Base-by-base conservation (phyloP, 2,329 filamentous ascomycete genomes). In the Aspergillus neotritici region DNA sequence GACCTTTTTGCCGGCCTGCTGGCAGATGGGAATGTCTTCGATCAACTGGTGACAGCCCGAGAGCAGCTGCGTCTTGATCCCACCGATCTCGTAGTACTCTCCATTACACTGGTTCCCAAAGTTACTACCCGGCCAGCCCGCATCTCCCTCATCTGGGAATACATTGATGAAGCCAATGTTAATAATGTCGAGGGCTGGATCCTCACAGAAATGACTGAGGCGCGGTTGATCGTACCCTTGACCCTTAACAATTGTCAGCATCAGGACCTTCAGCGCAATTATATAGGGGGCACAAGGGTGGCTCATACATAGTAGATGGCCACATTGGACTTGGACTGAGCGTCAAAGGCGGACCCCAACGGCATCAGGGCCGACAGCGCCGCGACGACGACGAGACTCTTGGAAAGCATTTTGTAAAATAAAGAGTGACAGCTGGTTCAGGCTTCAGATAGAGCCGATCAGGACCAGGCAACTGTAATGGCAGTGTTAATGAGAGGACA, bases 71-170 rank as follows among this genome's bases (percentile, higher is more conserved):
- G 72, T 73, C 12, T 52, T 50, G 1, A 56, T 48, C 31, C 66
- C 67, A 8, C 63, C 60, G 42, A 67, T 57, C 16, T 55, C 55
- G 53, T 69, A 76, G 6, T 59, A 60, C 11, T 52, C 46, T 6
- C 61, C 64, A 47, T 66, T 66, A 50, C 77, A 80, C 33, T 76
- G 74, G 52, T 76, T 78, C 48, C 73, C 77, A 54, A 79, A 80
- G 62, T 80, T 78, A 10, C 69, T 72, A 9, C 67, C 70, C 4
- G 77, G 77, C 49, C 68, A 77, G 30, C 69, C 71, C 31, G 65
- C 68, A 13, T 57, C 47, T n/a, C 57, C 55, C 35, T 70, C 64
- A 40, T 72, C 65, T 1, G 78, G 77, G 52, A 79, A 80, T 31
- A 63, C 51, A 50, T 76, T 76, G 43, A 81, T 65, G 51, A 80